A percentile compares a stretch with the other conserved stretches of the same genome.
phyloP scores from a whole-genome alignment of 768 basidiomycete species.

The Favolaschia claudopus region DNA sequence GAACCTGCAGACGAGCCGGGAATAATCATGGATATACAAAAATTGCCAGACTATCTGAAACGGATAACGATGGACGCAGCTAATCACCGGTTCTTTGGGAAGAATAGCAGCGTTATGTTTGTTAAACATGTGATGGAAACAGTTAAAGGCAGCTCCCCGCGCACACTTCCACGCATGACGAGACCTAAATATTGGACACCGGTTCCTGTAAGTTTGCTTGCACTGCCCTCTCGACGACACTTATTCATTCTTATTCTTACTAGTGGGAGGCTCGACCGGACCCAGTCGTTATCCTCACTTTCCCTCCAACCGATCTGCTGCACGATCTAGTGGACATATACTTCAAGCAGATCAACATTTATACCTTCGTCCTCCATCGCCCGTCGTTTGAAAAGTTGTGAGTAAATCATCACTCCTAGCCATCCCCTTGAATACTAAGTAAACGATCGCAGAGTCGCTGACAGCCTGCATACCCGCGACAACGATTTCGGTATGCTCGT shows the following conservation, averaged over 20 bases:
- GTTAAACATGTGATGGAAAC: conserved; percentile 1
- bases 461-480: conserved; percentile 47
- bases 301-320: conserved; percentile 39
- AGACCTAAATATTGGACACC: conserved; percentile 10
- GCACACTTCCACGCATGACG: neutral
- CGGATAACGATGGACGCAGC: neutral
- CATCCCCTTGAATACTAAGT: no score
- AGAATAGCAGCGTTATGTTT: conserved; percentile 15
- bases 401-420: no score
- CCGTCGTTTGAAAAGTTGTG: conserved; percentile 53
- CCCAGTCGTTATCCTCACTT: neutral
- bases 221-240: no score
- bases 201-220: conserved; percentile 2
- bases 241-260: conserved; percentile 7
- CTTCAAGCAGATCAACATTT: conserved; percentile 50
- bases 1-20: conserved; percentile 3
- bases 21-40: conserved; percentile 5
- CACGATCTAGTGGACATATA: conserved; percentile 54
- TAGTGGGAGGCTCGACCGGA: conserved; percentile 17
- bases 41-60: conserved; percentile 15
- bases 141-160: neutral
- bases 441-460: no score
- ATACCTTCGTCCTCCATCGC: conserved; percentile 57
- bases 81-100: conserved; percentile 16
- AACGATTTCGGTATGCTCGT: conserved; percentile 51